Base-by-base conservation (phyloP, 169 alveolate species). In the Plasmodium sp. region DNA sequence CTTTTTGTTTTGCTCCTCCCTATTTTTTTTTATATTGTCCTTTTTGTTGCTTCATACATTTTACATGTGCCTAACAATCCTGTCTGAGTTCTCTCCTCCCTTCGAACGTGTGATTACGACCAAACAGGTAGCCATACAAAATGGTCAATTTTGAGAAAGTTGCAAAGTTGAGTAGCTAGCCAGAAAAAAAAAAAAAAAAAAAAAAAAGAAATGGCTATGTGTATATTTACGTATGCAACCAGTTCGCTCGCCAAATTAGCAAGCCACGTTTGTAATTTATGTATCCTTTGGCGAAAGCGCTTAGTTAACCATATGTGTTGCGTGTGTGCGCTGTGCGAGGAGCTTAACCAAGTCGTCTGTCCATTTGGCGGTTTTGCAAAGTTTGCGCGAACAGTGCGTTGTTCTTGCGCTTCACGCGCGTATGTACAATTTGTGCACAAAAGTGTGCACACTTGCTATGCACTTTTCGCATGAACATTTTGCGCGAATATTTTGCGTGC, bases 231-330 rank as follows among this genome's bases (percentile, higher is more conserved):
- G 62, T 51, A 86, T 34, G 33, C 81, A 56, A 36, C n/a, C 36
- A 7, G 54, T 74, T 67, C 34, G 71, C 85, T 86, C 71, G 27
- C 81, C 81, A 86, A 86, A 36, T 51, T 36, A 74, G 48, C 56
- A 36, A 36, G 86, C 12, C 83, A 84, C 14, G 56, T 36, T 75
- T 84, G 81, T 56, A 86, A 54, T 86, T 74, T 75, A 74, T 71
- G 34, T 77, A 56, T 77, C 14, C 43, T 33, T 83, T 62, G 62
- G 43, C 41, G 51, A 33, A 84, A 84, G 16, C 43, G 54, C 48
- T 48, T 22, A 10, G 79, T 34, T 22, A 67, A 43, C 77, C 34
- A 67, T 56, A 83, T 56, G 10, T 83, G 45, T 45, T 58, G 33
- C 39, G n/a, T 45, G 58, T 58, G 72, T 31, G 33, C 31, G 36